Base-by-base conservation (phyloP, 306 rosid genomes). In the Citrullus colocynthis region DNA sequence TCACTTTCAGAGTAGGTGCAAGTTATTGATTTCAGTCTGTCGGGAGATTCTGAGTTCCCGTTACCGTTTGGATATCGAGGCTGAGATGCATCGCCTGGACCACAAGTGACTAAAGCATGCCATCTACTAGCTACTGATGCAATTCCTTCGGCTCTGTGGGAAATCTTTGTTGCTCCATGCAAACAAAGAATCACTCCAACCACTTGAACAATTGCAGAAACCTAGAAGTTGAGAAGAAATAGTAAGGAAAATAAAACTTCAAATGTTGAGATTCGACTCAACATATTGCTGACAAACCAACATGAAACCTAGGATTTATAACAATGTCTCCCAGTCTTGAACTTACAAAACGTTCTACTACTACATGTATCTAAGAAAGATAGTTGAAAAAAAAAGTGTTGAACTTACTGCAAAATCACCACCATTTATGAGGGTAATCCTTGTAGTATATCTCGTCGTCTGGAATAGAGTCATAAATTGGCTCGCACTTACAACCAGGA, bases 101-200 rank as follows among this genome's bases (percentile, higher is more conserved):
- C 80, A 80, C 90, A 87, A 7, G 90, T 87, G 51, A 87, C 85
- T 61, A 83, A 44, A 59, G 90, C 90, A 61, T 87, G 90, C 90
- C 88, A 87, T 85, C 83, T 76, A 80, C 85, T 84, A 12, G 88
- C 72, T 18, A 85, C 79, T 20, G 88, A 81, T 44, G 85, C 82
- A 15, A 82, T 85, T 37, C 82, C 84, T 73, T 83, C 85, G 9
- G 90, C 87, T 74, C 90, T 75, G 48, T 83, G 88, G 32, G 90
- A 81, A 56, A 87, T 85, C 70, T 85, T 87, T 10, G 90, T 78
- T 14, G 87, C 88, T 14, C 85, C 86, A 58, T 87, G 85, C 18
- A 87, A 80, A 76, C 82, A 66, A 52, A 87, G 80, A 37, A 85
- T 72, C 34, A 87, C 51, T 69, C 90, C 90, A 60, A 70, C 84